phyloP scores from a whole-genome alignment of 192 early-diverging fungal species.

The Rhizophagus sp. region DNA sequence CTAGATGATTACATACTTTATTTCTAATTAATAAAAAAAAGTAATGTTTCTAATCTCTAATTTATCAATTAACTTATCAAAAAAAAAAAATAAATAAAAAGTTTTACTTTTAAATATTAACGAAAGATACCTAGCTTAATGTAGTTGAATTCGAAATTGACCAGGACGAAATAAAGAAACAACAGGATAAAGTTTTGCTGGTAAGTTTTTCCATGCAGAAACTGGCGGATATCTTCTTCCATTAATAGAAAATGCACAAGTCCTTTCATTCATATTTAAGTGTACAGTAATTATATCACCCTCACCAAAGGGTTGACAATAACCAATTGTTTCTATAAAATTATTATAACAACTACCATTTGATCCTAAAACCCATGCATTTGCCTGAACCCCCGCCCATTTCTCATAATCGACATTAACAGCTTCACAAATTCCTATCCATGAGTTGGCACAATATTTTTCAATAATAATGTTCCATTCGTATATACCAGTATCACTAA shows the following conservation, averaged over 20 bases:
- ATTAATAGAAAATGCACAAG: conserved; percentile 11
- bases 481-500: background rate
- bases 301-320: background rate
- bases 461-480: conserved; percentile 24
- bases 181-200: conserved; percentile 9
- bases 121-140: background rate
- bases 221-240: background rate
- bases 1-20: too few species aligned
- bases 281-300: conserved; percentile 16
- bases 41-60: too few species aligned
- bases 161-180: background rate
- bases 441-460: background rate
- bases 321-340: background rate
- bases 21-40: too few species aligned
- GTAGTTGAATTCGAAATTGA: background rate
- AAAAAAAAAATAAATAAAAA: too few species aligned
- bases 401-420: background rate
- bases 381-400: background rate
- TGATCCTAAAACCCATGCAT: background rate
- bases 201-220: conserved; percentile 1
- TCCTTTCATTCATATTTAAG: conserved; percentile 27
- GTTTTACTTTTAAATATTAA: too few species aligned
- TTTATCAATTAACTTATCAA: too few species aligned
- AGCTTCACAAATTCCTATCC: background rate
- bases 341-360: background rate